Evolutionary conservation across 2,329 filamentous ascomycete species (phyloP), one percentile per base, ranked within the genome.

Genomic region (Eutypa lata): DNA sequence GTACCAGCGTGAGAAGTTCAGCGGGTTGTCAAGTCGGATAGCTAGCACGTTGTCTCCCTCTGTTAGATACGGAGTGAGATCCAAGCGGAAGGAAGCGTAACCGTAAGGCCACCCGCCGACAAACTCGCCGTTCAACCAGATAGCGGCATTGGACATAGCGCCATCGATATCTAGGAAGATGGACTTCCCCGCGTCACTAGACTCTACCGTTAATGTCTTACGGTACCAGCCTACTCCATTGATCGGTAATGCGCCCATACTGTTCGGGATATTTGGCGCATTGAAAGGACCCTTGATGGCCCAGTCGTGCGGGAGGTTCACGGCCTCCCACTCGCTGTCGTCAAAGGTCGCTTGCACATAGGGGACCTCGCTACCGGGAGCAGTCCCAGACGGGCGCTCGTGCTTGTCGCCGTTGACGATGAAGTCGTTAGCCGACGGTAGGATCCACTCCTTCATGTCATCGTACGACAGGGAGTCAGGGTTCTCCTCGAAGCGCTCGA

Each of bases 151-250:
- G 0, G 76, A 74, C 76, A 78, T 79, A 47, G 77, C 77, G 2
- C 78, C 77, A 52, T 80, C 77, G 19, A 80, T 54, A 18, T 65
- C 63, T 7, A 65, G 37, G 48, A 58, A 65, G 18, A 65, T 49
- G 3, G 48, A 57, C 48, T 61, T 65, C 14, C 33, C 54, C 2
- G 53, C 37, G 24, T 64, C 63, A 14, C 51, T 42, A 7, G 51
- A 31, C 2, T 53, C 35, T 14, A 63, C 22, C 0, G 61, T 58
- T 1, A 81, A 8, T 2, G 62, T 73, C 26, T 71, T 68, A 3
- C 78, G 75, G 57, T 81, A 81, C 79, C 78, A 65, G 21, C 57
- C 78, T 2, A 82, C 72, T 2, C 79, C 79, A n/a, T 80, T 72
- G 21, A 73, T 68, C 0, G 79, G 79, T 33, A 83, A 60, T 2